These are phyloP conservation scores for Debaryomyces hansenii DNA, from an alignment of 805 yeast genomes.

Conservation along the genomic window DNA sequence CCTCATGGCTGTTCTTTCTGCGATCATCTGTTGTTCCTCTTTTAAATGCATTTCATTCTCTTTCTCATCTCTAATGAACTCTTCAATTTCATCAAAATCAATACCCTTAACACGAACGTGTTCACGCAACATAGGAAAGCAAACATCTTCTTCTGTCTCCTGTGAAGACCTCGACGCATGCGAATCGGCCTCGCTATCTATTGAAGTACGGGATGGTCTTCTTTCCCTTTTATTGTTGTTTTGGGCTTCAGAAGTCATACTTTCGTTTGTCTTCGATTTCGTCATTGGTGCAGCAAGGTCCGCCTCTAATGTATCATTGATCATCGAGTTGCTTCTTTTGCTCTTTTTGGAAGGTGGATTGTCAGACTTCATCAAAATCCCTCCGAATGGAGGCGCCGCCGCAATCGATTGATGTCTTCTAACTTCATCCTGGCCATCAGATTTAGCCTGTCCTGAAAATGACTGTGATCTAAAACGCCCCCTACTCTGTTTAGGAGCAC, in stretches of 20 bases:
- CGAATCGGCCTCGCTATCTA: constrained; percentile 68
- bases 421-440: constrained; percentile 15
- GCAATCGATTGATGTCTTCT: neutral
- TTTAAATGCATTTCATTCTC: constrained; percentile 37
- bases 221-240: constrained; percentile 22
- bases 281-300: constrained; percentile 30
- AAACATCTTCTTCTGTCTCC: constrained; percentile 96
- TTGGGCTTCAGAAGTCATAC: constrained; percentile 13
- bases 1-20: constrained; percentile 19
- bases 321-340: constrained; percentile 8
- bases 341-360: constrained; percentile 1
- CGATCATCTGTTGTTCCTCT: constrained; percentile 24
- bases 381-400: constrained; percentile 17
- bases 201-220: constrained; percentile 36
- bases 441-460: constrained; percentile 27
- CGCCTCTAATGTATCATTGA: constrained; percentile 19
- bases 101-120: constrained; percentile 66
- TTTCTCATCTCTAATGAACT: constrained; percentile 64
- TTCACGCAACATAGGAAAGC: constrained; percentile 87
- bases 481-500: constrained; percentile 17
- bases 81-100: constrained; percentile 88
- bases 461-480: constrained; percentile 18
- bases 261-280: constrained; percentile 25
- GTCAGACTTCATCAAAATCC: constrained; percentile 22
- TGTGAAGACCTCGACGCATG: constrained; percentile 77